Evolutionary conservation across 805 yeast species (phyloP), one percentile per base, ranked within the genome.

Genomic region (Starmerella bombicola): DNA sequence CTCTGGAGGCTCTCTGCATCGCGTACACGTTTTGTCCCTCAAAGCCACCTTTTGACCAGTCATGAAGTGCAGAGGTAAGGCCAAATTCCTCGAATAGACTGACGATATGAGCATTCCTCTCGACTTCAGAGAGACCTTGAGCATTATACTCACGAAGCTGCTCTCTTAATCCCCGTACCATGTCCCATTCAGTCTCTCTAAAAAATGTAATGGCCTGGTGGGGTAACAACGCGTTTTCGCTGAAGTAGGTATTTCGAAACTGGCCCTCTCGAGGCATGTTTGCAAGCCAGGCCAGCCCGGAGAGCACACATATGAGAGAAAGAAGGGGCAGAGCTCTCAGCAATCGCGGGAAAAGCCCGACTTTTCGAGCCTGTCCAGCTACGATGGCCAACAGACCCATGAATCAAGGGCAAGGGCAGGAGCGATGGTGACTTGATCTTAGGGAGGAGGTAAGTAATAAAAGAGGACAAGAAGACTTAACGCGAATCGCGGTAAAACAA

Each of bases 221-320:
- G 6, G 99, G 96, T 82, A 91, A 77, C 58, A 91, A 66, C 24
- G 99, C 99, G 61, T 91, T 91, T 56, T 91, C 99, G 6, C 93
- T 80, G 10, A 86, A 80, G 58, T 91, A 91, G 2, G 95, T 84
- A 47, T 68, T 62, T 41, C 96, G 67, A 58, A 65, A 83, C 55
- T 82, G 83, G 17, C 95, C 97, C 15, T 80, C 80, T 51, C 75
- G 47, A 0, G 97, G 95, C 37, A 85, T 64, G 18, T 62, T 53
- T 4, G 69, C 60, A 12, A 91, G 62, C 74, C 80, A 72, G 0
- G 64, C 55, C 8, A 76, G 49, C 5, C 84, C 81, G 9, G 47
- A 45, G 3, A 58, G 13, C 6, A 49, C 52, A 13, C 52, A 51
- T 3, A 55, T 36, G 6, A 56, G 26, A 26, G 64, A 58, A 1